A percentile compares a stretch with the other conserved stretches of the same genome.
Evolutionary conservation across 2,329 filamentous ascomycete species (phyloP).

Genomic region (Penicillium sp.): DNA sequence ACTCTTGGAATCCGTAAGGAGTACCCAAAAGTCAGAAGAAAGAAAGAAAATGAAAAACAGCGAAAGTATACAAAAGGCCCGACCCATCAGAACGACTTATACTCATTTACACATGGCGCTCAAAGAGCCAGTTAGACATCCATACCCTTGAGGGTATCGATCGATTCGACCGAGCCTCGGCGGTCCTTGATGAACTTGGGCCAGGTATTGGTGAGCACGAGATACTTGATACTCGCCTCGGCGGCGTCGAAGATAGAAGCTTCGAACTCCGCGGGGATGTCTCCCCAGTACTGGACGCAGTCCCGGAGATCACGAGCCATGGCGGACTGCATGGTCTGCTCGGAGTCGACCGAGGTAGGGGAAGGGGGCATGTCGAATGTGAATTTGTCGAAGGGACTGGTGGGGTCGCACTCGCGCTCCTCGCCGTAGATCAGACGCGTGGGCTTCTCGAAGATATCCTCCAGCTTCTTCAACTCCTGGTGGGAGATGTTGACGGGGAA

Average conservation of each 20-base stretch:
- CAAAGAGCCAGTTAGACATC: constrained; percentile 5
- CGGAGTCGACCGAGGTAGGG: constrained; percentile 19
- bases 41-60: neutral
- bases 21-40: neutral
- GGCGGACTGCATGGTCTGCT: constrained; percentile 24
- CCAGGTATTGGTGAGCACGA: constrained; percentile 71
- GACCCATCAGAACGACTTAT: constrained; percentile 1
- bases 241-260: constrained; percentile 60
- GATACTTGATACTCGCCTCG: constrained; percentile 63
- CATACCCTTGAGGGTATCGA: constrained; percentile 10
- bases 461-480: constrained; percentile 55
- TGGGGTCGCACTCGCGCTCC: constrained; percentile 45
- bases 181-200: constrained; percentile 40
- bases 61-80: neutral
- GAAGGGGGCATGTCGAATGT: constrained; percentile 26
- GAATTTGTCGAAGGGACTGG: constrained; percentile 38
- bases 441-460: constrained; percentile 58
- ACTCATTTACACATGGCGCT: constrained; percentile 10
- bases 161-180: constrained; percentile 21
- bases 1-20: neutral
- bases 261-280: constrained; percentile 50
- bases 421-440: constrained; percentile 45
- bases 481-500: constrained; percentile 69
- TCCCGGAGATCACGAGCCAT: constrained; percentile 23
- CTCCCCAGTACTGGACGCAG: constrained; percentile 34